Evolutionary conservation across 441 rosid species (phyloP).

Genomic region (Populus hybrid): DNA sequence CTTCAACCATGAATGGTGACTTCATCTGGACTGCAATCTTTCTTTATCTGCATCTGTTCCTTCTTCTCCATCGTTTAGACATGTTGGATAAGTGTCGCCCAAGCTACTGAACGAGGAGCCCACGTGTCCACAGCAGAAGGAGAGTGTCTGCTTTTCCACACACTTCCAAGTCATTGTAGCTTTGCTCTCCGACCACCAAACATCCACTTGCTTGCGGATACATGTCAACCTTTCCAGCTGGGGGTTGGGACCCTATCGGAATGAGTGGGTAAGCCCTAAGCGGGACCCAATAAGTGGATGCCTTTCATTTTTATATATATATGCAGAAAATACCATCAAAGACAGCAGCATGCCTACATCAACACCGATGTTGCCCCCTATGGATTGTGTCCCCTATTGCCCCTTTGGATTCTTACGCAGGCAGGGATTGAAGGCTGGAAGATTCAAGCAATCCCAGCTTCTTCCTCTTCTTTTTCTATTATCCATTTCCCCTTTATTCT

Average conservation of each 20-base stretch:
- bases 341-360: not conserved
- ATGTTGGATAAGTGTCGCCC: too few relatives aligned
- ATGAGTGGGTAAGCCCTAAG: slow-evolving; percentile 24
- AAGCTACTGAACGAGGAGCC: too few relatives aligned
- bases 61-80: too few relatives aligned
- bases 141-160: not conserved
- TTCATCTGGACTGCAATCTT: too few relatives aligned
- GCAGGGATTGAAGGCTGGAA: too few relatives aligned
- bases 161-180: not conserved
- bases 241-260: slow-evolving; percentile 13
- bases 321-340: not conserved
- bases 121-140: too few relatives aligned
- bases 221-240: slow-evolving; percentile 30
- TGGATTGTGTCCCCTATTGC: not conserved
- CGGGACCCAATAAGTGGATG: slow-evolving; percentile 16
- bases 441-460: too few relatives aligned
- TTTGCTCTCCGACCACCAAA: not conserved
- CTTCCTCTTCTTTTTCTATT: too few relatives aligned
- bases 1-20: too few relatives aligned
- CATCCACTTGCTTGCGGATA: slow-evolving; percentile 16
- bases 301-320: not conserved
- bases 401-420: not conserved
- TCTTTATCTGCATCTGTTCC: too few relatives aligned
- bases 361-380: not conserved
- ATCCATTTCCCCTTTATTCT: too few relatives aligned